Base-by-base conservation (phyloP, 805 yeast genomes). In the Yamadazyma sp. region DNA sequence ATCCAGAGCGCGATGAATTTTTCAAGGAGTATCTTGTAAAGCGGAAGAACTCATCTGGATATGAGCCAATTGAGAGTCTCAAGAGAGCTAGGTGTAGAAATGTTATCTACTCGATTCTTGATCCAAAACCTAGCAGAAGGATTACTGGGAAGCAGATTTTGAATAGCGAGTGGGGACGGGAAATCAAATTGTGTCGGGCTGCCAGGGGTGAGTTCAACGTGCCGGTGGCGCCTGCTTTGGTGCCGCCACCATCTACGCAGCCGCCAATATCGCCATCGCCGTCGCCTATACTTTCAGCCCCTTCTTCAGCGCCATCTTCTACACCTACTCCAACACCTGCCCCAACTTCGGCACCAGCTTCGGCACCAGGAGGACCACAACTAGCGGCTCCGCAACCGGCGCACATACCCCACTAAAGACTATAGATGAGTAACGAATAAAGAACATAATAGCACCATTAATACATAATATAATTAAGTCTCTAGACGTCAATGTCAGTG, bases 131-230 rank as follows among this genome's bases (percentile, higher is more conserved):
- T 3, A 67, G 74, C 10, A 74, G 97, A 50, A 75, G 98, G 57
- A 84, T 93, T 47, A 90, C 85, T 17, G 95, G 95, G 10, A 78
- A 78, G 50, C 97, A 91, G 62, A 78, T 90, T 18, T 67, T 93
- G 55, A 89, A 84, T 54, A 82, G 93, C 57, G 98, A 93, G 60
- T 91, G 98, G 98, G 95, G 95, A 0, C 70, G 97, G 42, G 95
- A 87, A 56, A 89, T 91, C 45, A 73, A 67, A 41, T 80, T 86
- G 18, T 89, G 96, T 58, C 79, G 75, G 23, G 84, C 85, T 16
- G 90, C 85, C 10, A 80, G 72, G 21, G 63, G 61, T 11, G 40
- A 45, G 15, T n/a, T 20, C 4, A 30, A 30, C 15, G 17, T 30
- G n/a, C 20, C 33, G 6, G 20, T 30, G 5, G 33, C 35, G 13